phyloP scores from a whole-genome alignment of 2,329 filamentous ascomycete genomes.

The Didymella lethalis region DNA sequence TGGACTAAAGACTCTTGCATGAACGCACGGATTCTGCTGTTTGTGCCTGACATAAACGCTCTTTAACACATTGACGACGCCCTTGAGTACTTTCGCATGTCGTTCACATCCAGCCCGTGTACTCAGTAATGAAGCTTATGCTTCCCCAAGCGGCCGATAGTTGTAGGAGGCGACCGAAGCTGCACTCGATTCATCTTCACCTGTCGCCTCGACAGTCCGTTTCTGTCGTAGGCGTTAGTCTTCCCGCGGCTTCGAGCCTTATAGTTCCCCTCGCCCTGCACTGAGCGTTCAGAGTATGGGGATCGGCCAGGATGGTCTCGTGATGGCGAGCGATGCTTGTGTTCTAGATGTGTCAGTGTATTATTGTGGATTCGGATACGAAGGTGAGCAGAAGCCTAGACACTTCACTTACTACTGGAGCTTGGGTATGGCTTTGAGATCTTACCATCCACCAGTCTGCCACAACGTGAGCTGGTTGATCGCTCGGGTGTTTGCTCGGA shows the following conservation, averaged over 20 bases:
- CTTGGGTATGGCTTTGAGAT: neutral
- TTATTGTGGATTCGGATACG: neutral
- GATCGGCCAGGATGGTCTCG: neutral
- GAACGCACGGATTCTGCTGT: too few relatives aligned
- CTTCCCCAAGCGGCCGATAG: constrained; percentile 9
- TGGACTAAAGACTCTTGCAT: too few relatives aligned
- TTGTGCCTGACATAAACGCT: too few relatives aligned
- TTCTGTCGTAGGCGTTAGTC: neutral
- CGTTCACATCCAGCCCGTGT: too few relatives aligned
- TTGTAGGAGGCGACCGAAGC: neutral
- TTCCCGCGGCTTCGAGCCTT: neutral
- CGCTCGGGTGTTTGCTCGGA: neutral
- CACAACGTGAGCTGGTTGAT: neutral
- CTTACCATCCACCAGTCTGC: neutral
- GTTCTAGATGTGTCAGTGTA: neutral
- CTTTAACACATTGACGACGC: too few relatives aligned
- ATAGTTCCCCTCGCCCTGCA: neutral
- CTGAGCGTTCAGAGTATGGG: neutral
- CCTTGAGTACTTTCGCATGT: too few relatives aligned
- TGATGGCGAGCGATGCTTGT: neutral
- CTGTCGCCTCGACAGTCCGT: constrained; percentile 12
- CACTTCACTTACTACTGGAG: neutral
- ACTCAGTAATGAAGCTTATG: constrained; percentile 14
- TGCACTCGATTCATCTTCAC: neutral
- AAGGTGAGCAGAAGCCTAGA: neutral